Evolutionary conservation across 306 rosid species (phyloP).

Genomic region (Trichosanthes cucumerina): DNA sequence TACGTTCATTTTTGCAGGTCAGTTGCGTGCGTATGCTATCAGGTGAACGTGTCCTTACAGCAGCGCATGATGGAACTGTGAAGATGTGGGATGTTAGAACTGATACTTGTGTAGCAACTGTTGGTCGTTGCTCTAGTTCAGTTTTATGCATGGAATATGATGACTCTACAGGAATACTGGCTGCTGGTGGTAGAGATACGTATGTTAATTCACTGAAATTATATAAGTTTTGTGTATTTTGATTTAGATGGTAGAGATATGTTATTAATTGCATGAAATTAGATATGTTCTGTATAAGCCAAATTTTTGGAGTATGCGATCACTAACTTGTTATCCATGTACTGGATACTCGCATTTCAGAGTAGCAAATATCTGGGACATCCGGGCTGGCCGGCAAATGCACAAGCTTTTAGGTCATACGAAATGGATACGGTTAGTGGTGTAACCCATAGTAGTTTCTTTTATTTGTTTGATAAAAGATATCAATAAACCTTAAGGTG

Average conservation of each 20-base stretch:
- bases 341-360: constrained; percentile 31
- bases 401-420: constrained; percentile 92
- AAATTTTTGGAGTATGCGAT: background rate
- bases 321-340: constrained; percentile 19
- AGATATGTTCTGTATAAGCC: constrained; percentile 4
- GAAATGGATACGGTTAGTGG: constrained; percentile 75
- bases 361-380: constrained; percentile 89
- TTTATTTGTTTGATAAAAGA: background rate
- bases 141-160: constrained; percentile 94
- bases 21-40: constrained; percentile 93
- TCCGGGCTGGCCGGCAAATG: constrained; percentile 86
- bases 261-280: constrained; percentile 27
- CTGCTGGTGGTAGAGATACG: constrained; percentile 97
- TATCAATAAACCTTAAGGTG: background rate
- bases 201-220: constrained; percentile 30
- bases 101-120: constrained; percentile 95
- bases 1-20: constrained; percentile 42
- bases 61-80: constrained; percentile 95
- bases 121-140: constrained; percentile 96
- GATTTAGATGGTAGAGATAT: constrained; percentile 65
- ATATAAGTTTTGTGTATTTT: constrained; percentile 8
- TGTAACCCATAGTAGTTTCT: background rate
- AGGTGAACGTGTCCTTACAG: constrained; percentile 92
- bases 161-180: constrained; percentile 85
- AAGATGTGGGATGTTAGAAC: constrained; percentile 99